Percentiles rank a stretch among this genome's conserved stretches.
phyloP scores from a whole-genome alignment of 805 yeast species.

The Nakazawaea ernobii region DNA sequence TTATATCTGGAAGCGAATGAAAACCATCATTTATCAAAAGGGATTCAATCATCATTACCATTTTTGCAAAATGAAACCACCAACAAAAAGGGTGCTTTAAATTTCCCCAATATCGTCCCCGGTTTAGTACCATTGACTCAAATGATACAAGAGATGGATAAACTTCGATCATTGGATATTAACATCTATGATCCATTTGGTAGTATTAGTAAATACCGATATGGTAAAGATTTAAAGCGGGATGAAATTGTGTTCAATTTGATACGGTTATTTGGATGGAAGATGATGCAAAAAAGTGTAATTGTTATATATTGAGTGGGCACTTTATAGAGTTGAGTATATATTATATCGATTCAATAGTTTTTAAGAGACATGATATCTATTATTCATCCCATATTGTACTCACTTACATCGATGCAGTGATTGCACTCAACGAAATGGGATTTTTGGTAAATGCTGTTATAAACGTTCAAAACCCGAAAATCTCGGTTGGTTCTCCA shows the following conservation, averaged over 20 bases:
- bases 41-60: neutral
- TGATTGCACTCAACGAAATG: no score
- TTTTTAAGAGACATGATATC: no score
- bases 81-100: neutral
- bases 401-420: no score
- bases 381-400: no score
- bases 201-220: neutral
- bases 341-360: no score
- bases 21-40: neutral
- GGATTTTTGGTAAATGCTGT: no score
- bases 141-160: constrained; percentile 15
- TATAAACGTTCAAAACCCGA: no score
- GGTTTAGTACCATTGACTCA: constrained; percentile 47
- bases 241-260: constrained; percentile 31
- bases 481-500: no score
- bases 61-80: neutral
- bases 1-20: constrained; percentile 30
- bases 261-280: constrained; percentile 38
- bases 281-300: constrained; percentile 24
- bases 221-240: constrained; percentile 12
- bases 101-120: constrained; percentile 40
- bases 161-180: neutral
- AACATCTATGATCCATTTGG: constrained; percentile 16
- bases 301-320: constrained; percentile 15
- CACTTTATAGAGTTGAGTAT: no score